Base-by-base conservation (phyloP, 1,139 yeast species). In the Scheffersomyces titani region DNA sequence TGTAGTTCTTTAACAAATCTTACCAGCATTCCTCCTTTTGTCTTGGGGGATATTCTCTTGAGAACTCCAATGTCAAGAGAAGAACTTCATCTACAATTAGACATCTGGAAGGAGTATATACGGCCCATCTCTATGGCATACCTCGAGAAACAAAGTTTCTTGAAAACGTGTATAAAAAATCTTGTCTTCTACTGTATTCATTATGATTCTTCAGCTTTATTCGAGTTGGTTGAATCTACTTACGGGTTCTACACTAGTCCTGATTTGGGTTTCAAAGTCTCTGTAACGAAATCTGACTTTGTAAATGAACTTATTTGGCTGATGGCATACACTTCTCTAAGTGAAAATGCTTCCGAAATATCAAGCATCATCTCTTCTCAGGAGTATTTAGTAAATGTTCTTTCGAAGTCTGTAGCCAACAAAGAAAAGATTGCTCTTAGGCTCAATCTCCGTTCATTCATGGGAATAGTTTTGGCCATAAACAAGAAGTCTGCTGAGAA, bases 401-500 rank as follows among this genome's bases (percentile, higher is more conserved):
- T 74, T 30, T 52, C 64, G 2, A 50, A 46, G n/a, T 20, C 54
- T n/a, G 62, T 60, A 7, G 53, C 51, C 11, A 49, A 47, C 1
- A 20, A 44, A 1, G 52, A 54, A 16, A 61, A 62, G 44, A 60
- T 68, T 0, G 57, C 61, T 54, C 52, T 63, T 5, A 60, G 62
- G 2, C 62, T 78, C 9, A 61, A 63, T 21, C 65, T 77, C n/a
- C 62, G 67, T 49, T 80, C 79, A 1, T 71, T 73, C 54, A 70
- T 79, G 75, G 84, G 82, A 0, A 69, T 80, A 1, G 74, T 73
- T 0, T 59, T 78, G 22, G 73, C 78, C 0, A 66, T 78, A 6
- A 62, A 67, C 4, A 52, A 61, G 22, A 63, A 70, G 5, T 73
- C 78, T 1, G 55, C 52, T 6, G 64, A 55, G 6, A 75, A 72